Percentiles rank a stretch among this genome's conserved stretches.
phyloP scores from a whole-genome alignment of 2,329 filamentous ascomycete species.

The Fusarium sarcochroum region DNA sequence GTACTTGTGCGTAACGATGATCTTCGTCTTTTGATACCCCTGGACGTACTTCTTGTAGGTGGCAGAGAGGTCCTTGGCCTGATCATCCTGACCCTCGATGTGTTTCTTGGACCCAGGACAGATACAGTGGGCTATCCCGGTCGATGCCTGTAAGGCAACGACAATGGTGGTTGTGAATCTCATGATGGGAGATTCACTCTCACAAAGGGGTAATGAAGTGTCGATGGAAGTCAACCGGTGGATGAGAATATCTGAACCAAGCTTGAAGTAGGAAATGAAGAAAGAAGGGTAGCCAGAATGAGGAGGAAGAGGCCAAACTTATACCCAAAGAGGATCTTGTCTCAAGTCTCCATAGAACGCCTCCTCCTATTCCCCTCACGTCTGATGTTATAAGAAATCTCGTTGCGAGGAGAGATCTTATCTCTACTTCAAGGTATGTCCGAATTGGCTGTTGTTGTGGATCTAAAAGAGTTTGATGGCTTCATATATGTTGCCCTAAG shows the following conservation, averaged over 20 bases:
- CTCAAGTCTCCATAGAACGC: too few species aligned
- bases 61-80: not conserved
- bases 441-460: too few species aligned
- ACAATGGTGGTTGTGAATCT: conserved; percentile 9
- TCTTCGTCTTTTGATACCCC: not conserved
- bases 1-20: not conserved
- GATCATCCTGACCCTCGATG: not conserved
- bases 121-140: not conserved
- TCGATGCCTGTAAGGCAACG: conserved; percentile 29
- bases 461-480: too few species aligned
- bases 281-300: not conserved
- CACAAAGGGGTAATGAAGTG: not conserved
- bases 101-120: not conserved
- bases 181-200: conserved; percentile 14
- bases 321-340: not conserved
- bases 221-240: not conserved
- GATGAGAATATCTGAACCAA: not conserved
- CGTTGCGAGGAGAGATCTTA: too few species aligned
- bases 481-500: too few species aligned
- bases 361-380: not conserved
- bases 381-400: not conserved
- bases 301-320: not conserved
- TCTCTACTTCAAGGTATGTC: too few species aligned
- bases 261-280: not conserved
- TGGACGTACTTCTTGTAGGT: not conserved